Base-by-base conservation (phyloP, 495 filamentous ascomycete species). In the Podospora fimiseda region DNA sequence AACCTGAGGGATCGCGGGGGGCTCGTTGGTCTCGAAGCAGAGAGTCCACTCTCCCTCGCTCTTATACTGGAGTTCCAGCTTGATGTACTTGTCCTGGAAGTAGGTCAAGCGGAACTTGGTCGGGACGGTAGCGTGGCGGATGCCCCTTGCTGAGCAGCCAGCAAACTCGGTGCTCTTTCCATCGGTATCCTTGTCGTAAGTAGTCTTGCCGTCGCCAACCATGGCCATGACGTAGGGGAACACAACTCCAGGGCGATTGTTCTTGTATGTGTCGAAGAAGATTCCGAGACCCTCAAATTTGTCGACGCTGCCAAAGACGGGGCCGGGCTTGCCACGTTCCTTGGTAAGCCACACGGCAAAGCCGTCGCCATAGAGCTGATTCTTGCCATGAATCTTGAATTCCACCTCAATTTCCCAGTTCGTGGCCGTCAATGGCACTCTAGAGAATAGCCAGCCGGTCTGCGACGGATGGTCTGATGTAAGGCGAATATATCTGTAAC, bases 241-340 rank as follows among this genome's bases (percentile, higher is more conserved):
- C 19, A 94, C 85, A 15, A 86, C 84, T 9, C 94, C 94, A 8
- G 94, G 94, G 15, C 94, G 83, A 75, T 95, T 95, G 74, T 99
- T 99, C 83, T 99, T 99, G 76, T 99, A 99, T 43, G 94, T 99
- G 66, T 99, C 94, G 73, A 99, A 84, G 78, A 99, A 96, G 64
- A 99, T 79, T 38, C 93, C 94, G 13, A 99, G 80, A 11, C 94
- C 94, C 62, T 97, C 93, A 60, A 97, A 99, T 43, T 80, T 80
- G 70, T 99, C 94, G 14, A 77, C 78, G 30, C 78, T 82, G 14
- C 94, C 94, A 65, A 99, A 99, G 18, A 99, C 94, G 14, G 85
- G 81, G 19, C 94, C 94, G 27, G 71, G 69, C 48, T 80, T 78
- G 18, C 83, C 92, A 52, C 94, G 87, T 69, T 96, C 83, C 68